Evolutionary conservation across 352 stramenopile genomes (phyloP).

Genomic region (Pythium chondricola): DNA sequence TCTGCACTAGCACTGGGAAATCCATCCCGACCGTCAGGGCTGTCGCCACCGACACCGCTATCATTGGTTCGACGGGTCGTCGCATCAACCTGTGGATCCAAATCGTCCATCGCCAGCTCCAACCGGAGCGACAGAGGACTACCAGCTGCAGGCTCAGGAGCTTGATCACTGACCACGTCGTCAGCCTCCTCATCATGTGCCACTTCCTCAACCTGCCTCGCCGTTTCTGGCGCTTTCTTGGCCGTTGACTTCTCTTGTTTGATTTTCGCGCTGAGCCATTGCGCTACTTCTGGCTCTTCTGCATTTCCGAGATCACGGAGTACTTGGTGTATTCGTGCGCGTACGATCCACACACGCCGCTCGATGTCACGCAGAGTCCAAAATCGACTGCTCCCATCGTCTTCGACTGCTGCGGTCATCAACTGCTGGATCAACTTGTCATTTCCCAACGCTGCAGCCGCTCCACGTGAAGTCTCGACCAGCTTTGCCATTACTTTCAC

Average conservation of each 20-base stretch:
- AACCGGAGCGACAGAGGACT: neutral
- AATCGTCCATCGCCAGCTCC: conserved; percentile 7
- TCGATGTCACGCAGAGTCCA: conserved; percentile 10
- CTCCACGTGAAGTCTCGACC: too few relatives aligned
- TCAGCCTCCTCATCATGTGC: too few relatives aligned
- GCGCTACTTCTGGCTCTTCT: conserved; percentile 1
- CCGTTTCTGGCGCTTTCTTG: too few relatives aligned
- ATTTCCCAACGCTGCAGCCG: too few relatives aligned
- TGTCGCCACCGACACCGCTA: neutral
- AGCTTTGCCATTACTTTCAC: too few relatives aligned
- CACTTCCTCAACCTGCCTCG: too few relatives aligned
- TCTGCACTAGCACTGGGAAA: neutral
- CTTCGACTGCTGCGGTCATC: neutral
- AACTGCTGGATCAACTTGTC: neutral
- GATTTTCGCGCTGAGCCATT: conserved; percentile 9
- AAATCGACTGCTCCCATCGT: conserved; percentile 13
- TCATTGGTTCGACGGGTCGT: neutral
- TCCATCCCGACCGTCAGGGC: neutral
- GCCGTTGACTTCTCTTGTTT: neutral
- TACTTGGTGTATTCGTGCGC: conserved; percentile 9
- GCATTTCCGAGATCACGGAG: conserved; percentile 13
- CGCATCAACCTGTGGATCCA: neutral
- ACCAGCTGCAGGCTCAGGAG: neutral
- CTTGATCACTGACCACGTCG: too few relatives aligned
- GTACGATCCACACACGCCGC: conserved; percentile 12